Evolutionary conservation across 2,329 filamentous ascomycete genomes (phyloP), one percentile per base, ranked within the genome.

Genomic region (Grosmannia huntii): DNA sequence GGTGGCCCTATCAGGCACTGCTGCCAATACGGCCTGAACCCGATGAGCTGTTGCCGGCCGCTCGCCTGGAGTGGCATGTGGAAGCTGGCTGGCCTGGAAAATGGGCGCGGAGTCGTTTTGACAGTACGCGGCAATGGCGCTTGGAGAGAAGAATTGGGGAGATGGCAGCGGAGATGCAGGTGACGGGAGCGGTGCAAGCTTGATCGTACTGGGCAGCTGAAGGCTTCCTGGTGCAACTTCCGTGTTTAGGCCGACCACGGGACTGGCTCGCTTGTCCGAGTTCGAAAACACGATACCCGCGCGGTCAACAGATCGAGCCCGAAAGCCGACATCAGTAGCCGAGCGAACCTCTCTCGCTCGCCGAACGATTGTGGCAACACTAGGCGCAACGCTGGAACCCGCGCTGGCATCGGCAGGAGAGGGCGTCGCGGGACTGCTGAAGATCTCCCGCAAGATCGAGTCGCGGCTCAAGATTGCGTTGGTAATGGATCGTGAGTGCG

Each of bases 271-370:
- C 63, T 85, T 83, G 66, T 89, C 84, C 11, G 76, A 72, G 56
- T 75, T 82, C 25, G 75, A 73, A 56, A 86, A 84, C 3, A 71
- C 61, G 72, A 80, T 63, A 6, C 62, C 61, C 62, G 78, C 76
- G 49, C 83, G 76, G 60, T 90, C 86, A 7, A 83, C 81, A 0
- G 86, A 89, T 36, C 76, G 78, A 5, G 82, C 79, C 41, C 85
- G 76, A 2, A 76, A 73, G 25, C 71, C 69, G 41, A 79, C 76
- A 48, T 81, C 78, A n/a, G 63, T 56, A 5, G 49, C 65, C 51
- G 48, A 66, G 56, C 59, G 71, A 65, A 72, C 65, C 33, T 76
- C 73, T 2, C 74, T 73, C 9, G 71, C 68, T 59, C 72, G 75
- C 25, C 74, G 70, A 25, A 72, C 68, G 1, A 48, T n/a, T 5